Evolutionary conservation across 106 monocot species (phyloP).

Genomic region (Dioscorea zingiberensis): DNA sequence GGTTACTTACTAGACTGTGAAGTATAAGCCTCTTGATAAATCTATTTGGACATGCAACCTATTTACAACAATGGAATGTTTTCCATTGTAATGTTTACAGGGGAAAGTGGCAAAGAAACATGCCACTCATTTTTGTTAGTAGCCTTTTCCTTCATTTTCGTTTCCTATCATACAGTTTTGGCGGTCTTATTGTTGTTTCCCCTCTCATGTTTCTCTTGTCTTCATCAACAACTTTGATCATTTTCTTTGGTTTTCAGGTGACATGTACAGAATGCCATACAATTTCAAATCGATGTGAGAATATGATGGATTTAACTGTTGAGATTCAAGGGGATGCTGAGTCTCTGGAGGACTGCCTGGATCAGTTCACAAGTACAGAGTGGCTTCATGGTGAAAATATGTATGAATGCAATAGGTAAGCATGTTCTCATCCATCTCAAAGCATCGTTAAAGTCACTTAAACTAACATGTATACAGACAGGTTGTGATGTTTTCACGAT

Average conservation of each 20-base stretch:
- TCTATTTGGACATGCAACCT: no score
- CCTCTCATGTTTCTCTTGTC: background rate
- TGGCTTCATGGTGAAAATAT: slow-evolving; percentile 96
- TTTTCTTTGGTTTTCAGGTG: slow-evolving; percentile 35
- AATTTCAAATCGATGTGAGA: slow-evolving; percentile 89
- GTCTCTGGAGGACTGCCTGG: slow-evolving; percentile 83
- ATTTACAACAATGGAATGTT: no score
- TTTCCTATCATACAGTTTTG: background rate
- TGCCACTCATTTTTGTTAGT: no score
- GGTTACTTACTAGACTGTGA: no score
- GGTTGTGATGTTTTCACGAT: no score
- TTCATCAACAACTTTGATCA: background rate
- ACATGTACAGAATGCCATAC: slow-evolving; percentile 72
- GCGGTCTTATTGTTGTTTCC: background rate
- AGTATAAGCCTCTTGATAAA: no score
- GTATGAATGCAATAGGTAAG: slow-evolving; percentile 97
- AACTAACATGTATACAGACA: no score
- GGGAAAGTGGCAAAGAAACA: no score
- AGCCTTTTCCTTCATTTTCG: background rate
- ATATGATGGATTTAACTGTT: slow-evolving; percentile 97
- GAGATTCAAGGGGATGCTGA: slow-evolving; percentile 90
- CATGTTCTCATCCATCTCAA: background rate
- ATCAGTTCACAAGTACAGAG: slow-evolving; percentile 74
- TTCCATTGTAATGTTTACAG: no score
- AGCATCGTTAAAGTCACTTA: no score